phyloP scores from a whole-genome alignment of 2,329 filamentous ascomycete genomes.

The Fusarium pininemorale region DNA sequence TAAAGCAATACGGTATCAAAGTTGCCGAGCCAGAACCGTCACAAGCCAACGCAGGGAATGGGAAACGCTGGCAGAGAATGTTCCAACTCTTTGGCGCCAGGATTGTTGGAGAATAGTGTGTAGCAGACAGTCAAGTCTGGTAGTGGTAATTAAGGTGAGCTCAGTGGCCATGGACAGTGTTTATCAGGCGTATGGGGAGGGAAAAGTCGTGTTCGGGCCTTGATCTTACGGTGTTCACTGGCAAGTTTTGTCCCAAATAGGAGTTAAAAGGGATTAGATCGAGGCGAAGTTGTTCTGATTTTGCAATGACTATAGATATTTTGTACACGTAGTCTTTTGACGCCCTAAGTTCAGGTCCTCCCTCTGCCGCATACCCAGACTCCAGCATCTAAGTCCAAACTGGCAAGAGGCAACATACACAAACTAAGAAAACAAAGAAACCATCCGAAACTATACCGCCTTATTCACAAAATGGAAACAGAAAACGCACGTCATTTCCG shows the following conservation, averaged over 20 bases:
- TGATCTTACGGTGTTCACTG: background rate
- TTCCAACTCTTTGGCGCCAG: slow-evolving; percentile 73
- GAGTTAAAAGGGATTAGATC: background rate
- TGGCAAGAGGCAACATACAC: slow-evolving; percentile 26
- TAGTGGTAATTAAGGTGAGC: background rate
- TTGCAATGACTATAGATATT: slow-evolving; percentile 15
- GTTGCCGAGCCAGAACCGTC: slow-evolving; percentile 51
- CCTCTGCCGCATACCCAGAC: slow-evolving; percentile 36
- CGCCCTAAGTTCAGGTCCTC: slow-evolving; percentile 26
- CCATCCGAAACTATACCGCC: slow-evolving; percentile 4
- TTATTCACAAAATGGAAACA: slow-evolving; percentile 4
- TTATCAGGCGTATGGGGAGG: background rate
- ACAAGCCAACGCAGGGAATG: slow-evolving; percentile 57
- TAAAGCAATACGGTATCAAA: slow-evolving; percentile 74
- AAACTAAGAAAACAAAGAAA: slow-evolving; percentile 8
- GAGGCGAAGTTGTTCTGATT: slow-evolving; percentile 6
- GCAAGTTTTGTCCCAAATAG: background rate
- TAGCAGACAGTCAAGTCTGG: background rate
- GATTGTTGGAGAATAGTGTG: slow-evolving; percentile 50
- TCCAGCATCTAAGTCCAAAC: slow-evolving; percentile 27
- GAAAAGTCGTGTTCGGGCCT: background rate
- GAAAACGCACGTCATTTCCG: slow-evolving; percentile 19
- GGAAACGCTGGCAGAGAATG: slow-evolving; percentile 66
- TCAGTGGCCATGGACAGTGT: background rate
- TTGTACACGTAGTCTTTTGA: slow-evolving; percentile 28